Evolutionary conservation across 2,329 filamentous ascomycete species (phyloP), one percentile per base, ranked within the genome.

Genomic region (Tolypocladium pustulatum): DNA sequence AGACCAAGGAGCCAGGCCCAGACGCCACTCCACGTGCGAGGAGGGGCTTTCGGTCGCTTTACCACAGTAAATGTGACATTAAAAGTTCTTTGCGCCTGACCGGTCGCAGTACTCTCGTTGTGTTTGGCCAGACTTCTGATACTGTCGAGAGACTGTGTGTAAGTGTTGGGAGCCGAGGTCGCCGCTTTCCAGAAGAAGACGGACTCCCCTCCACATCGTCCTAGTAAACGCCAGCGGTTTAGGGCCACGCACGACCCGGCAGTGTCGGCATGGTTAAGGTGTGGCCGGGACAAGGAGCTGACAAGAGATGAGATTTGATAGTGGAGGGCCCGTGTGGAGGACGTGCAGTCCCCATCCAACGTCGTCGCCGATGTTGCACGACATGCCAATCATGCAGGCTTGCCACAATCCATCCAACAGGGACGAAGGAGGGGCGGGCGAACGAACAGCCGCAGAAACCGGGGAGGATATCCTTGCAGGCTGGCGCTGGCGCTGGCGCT

Each of bases 331-430:
- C 55, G 56, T 60, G 58, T 40, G 51, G 52, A 61, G 59, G 54
- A 34, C n/a, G 27, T 55, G 38, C 57, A 34, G 30, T 34, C 49
- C n/a, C 30, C 27, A n/a, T 51, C 46, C 30, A 15, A 34, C 51
- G 53, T 58, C 34, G 38, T 54, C 51, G 57, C 59, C 61, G 59
- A 61, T 59, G 58, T 63, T 56, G 57, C 61, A 62, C 61, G 37
- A 51, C 59, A 60, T 60, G 43, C 51, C 60, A 32, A 59, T 49
- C 30, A 36, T 49, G 22, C 54, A 32, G n/a, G 43, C 53, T 13
- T 37, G 30, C 40, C 37, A 20, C 37, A 32, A 40, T n/a, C 55
- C 37, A 37, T 36, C 40, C 20, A 49, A 54, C 17, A n/a, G n/a
- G 36, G 36, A 37, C 17, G 10, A 37, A 22, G 38, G 36, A 55